Percentiles rank a stretch among this genome's conserved stretches.
phyloP scores from a whole-genome alignment of 768 basidiomycete genomes.

The Tylopilus rubrobrunneus region DNA sequence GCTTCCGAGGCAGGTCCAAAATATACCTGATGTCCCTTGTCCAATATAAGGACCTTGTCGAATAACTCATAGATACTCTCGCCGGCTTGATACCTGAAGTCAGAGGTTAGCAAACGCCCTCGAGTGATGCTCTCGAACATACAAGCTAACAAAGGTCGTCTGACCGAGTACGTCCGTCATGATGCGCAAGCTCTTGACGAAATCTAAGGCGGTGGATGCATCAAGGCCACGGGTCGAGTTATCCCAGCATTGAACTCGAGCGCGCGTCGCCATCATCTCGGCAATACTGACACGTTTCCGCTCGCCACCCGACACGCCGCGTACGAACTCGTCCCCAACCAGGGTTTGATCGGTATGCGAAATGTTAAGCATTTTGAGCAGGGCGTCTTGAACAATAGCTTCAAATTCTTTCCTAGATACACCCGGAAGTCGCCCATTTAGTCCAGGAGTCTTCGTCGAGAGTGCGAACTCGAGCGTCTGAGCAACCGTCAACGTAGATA shows the following conservation, averaged over 20 bases:
- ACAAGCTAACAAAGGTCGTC: conserved; percentile 78
- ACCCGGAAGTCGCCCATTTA: conserved; percentile 66
- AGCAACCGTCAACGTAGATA: conserved; percentile 76
- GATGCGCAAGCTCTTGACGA: conserved; percentile 70
- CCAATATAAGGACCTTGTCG: conserved; percentile 84
- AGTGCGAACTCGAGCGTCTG: conserved; percentile 73
- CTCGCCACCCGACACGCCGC: conserved; percentile 77
- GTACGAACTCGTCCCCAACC: conserved; percentile 84
- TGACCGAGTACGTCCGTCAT: conserved; percentile 82
- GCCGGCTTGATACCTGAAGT: conserved; percentile 67
- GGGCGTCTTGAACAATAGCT: conserved; percentile 51
- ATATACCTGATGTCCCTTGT: conserved; percentile 78
- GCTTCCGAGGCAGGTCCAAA: conserved; percentile 74
- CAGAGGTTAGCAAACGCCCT: background rate
- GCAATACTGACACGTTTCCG: conserved; percentile 80
- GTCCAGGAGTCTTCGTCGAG: conserved; percentile 72
- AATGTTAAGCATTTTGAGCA: conserved; percentile 81
- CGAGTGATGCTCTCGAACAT: conserved; percentile 22
- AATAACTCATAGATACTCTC: conserved; percentile 75
- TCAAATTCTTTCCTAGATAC: conserved; percentile 58
- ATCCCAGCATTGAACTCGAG: conserved; percentile 80
- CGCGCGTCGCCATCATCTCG: conserved; percentile 82
- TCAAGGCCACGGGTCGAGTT: conserved; percentile 80
- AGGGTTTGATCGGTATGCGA: conserved; percentile 73
- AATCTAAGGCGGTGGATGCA: conserved; percentile 87